Evolutionary conservation across 169 alveolate genomes (phyloP), one percentile per base, ranked within the genome.

Genomic region (Eimeria falciformis): DNA sequence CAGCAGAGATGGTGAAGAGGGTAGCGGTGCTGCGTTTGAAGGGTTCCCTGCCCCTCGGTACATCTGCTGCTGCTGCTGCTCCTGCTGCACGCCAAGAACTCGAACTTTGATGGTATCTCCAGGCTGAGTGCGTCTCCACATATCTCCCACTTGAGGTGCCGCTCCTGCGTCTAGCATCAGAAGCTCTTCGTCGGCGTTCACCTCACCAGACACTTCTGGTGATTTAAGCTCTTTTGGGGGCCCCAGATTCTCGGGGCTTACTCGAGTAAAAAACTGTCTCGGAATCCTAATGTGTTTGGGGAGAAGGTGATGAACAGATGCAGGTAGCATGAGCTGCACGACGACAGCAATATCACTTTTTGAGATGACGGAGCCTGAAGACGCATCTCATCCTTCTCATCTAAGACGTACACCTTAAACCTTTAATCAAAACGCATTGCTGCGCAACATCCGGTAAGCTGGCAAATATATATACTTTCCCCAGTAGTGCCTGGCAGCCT

Each of bases 261-360:
- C 66, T 21, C 46, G 18, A 14, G 50, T 18, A 46, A 75, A 75
- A 23, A 75, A 40, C 66, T 46, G 85, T 43, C 85, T 47, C 25
- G 85, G 65, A 75, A 75, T 29, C 3, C 18, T 18, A 21, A 46
- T 37, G 4, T 53, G 65, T 6, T 29, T 43, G n/a, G 85, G 85
- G 3, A 75, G 62, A 11, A 75, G 85, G 6, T 75, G 85, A 55
- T 75, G 85, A 55, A 53, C 85, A 43, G 85, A 65, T 23, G 85
- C 85, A 11, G 85, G 85, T 25, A 75, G 85, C 66, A 75, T 37
- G 65, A 75, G 85, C 85, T 75, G 85, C 85, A 75, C 45, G 65
- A 2, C 4, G 65, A 46, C 21, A 12, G 85, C 25, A 12, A 9
- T 75, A 7, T 53, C 50, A 21, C 85, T 17, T n/a, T 75, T 75